Conservation (phyloP, 768 basidiomycete species). For the Gyrodon lividus region DNA sequence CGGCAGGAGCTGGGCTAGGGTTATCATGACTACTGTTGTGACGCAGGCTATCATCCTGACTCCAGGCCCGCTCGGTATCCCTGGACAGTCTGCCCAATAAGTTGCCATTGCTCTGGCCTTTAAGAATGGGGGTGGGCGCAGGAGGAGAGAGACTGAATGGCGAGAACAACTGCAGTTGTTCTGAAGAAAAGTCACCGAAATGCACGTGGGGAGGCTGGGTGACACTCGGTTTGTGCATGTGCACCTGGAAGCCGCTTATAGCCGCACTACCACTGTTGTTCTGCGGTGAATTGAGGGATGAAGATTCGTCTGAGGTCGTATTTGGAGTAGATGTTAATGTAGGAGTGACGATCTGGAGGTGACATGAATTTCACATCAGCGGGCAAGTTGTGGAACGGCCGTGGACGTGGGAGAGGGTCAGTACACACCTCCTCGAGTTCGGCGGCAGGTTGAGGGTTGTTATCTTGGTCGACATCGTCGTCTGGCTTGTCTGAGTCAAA, state of each 20-base stretch:
- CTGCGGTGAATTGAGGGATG: conserved; percentile 28
- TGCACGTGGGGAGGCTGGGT: conserved; percentile 31
- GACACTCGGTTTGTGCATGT: conserved; percentile 29
- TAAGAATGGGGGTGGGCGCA: neutral
- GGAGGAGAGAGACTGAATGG: conserved; percentile 17
- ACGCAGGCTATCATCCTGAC: conserved; percentile 23
- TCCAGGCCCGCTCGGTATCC: conserved; percentile 17
- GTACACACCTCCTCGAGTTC: conserved; percentile 32
- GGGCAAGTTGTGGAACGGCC: conserved; percentile 1
- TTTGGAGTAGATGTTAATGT: conserved; percentile 41
- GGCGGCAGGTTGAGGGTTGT: conserved; percentile 11
- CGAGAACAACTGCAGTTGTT: conserved; percentile 29
- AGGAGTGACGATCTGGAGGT: conserved; percentile 27
- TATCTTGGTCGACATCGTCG: too few relatives aligned
- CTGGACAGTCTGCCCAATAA: conserved; percentile 1
- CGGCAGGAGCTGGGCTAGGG: conserved; percentile 17
- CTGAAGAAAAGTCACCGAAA: conserved; percentile 30
- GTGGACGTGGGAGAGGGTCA: neutral
- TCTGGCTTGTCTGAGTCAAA: conserved; percentile 4
- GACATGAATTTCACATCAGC: conserved; percentile 12
- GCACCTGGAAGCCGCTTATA: conserved; percentile 17
- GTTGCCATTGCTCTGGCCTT: neutral
- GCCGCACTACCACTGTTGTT: conserved; percentile 19
- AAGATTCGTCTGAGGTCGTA: conserved; percentile 43
- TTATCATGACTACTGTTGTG: conserved; percentile 6